These are phyloP conservation scores for Ceratobasidium sp. DNA, from an alignment of 1,284 basidiomycete species.

Conservation along the genomic window DNA sequence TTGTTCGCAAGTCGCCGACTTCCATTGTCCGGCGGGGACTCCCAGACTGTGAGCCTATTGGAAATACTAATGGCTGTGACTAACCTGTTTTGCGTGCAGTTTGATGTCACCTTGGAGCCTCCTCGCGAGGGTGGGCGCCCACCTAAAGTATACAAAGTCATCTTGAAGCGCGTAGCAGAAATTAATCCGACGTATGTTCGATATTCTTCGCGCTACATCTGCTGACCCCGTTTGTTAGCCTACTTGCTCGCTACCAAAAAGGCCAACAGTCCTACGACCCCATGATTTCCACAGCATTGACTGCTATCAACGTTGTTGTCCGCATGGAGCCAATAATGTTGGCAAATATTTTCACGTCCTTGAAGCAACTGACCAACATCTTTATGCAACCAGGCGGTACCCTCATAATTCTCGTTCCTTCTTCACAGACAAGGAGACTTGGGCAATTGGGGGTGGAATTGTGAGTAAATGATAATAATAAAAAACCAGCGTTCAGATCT, in stretches of 20 bases:
- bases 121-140: constrained; percentile 50
- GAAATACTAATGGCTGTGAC: not conserved
- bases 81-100: constrained; percentile 56
- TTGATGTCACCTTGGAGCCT: constrained; percentile 61
- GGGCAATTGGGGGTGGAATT: constrained; percentile 65
- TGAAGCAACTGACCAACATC: not conserved
- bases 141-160: constrained; percentile 64
- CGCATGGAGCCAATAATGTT: constrained; percentile 71
- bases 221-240: constrained; percentile 53
- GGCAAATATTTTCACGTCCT: constrained; percentile 23
- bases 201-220: constrained; percentile 14
- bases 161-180: constrained; percentile 68
- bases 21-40: constrained; percentile 59
- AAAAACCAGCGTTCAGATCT: constrained; percentile 52
- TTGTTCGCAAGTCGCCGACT: constrained; percentile 66
- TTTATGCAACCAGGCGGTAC: constrained; percentile 54
- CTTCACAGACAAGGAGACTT: constrained; percentile 69
- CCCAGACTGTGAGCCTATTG: constrained; percentile 52
- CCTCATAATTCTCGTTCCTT: constrained; percentile 78
- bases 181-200: constrained; percentile 73
- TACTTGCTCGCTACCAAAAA: constrained; percentile 66
- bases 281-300: constrained; percentile 72
- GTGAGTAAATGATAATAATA: constrained; percentile 70
- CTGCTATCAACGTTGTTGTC: constrained; percentile 75
- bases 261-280: constrained; percentile 75